A percentile compares a stretch with the other conserved stretches of the same genome.
These are phyloP conservation scores for Saccharomyces paradoxus DNA, from an alignment of 805 yeast genomes.

Conservation along the genomic window DNA sequence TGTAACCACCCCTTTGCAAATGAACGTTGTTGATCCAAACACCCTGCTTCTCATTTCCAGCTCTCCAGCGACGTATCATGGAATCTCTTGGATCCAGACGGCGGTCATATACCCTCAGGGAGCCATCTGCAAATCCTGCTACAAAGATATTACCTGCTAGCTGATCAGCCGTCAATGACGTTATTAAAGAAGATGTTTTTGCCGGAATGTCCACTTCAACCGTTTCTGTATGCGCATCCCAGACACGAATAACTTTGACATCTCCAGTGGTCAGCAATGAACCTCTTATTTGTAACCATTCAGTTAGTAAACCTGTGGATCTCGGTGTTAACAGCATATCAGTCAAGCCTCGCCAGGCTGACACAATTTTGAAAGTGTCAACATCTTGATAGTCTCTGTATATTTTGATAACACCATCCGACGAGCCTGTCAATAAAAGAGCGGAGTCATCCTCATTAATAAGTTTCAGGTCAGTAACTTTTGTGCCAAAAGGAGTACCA, in stretches of 20 bases:
- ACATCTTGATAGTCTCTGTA: conserved; percentile 65
- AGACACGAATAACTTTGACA: conserved; percentile 78
- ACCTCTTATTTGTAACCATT: conserved; percentile 97
- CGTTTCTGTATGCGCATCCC: conserved; percentile 95
- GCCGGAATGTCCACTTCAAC: conserved; percentile 86
- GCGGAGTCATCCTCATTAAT: conserved; percentile 91
- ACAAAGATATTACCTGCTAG: conserved; percentile 85
- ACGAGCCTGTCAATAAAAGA: conserved; percentile 74
- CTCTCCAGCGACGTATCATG: conserved; percentile 75
- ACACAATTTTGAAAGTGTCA: conserved; percentile 51
- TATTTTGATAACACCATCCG: conserved; percentile 88
- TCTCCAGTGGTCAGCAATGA: conserved; percentile 89
- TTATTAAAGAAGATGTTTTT: conserved; percentile 79
- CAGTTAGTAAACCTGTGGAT: conserved; percentile 76
- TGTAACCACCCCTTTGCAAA: conserved; percentile 92
- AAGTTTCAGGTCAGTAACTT: conserved; percentile 76
- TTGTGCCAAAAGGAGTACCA: conserved; percentile 80
- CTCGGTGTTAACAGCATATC: conserved; percentile 75
- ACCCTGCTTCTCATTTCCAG: conserved; percentile 34
- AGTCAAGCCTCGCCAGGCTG: conserved; percentile 90
- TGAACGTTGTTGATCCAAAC: conserved; percentile 67
- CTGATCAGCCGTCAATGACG: conserved; percentile 87
- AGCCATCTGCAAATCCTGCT: conserved; percentile 89
- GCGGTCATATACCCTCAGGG: conserved; percentile 82
- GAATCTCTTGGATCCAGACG: conserved; percentile 78